phyloP scores from a whole-genome alignment of 1,139 yeast genomes.

The Blastobotrys indianensis region DNA sequence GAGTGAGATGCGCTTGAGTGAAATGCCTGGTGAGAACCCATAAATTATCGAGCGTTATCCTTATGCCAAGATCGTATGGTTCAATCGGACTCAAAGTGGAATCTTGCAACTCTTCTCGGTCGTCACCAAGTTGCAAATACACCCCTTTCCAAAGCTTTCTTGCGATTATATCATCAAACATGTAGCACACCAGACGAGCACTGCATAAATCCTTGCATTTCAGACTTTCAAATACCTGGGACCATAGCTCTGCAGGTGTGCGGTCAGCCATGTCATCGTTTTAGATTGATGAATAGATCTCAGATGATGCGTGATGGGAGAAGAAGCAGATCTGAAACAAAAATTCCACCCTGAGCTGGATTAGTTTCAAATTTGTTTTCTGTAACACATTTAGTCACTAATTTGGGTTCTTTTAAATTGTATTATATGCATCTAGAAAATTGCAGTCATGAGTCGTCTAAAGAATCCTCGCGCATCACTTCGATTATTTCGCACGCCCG shows the following conservation, averaged over 20 bases:
- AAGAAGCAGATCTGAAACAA: no score
- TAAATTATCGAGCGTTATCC: no score
- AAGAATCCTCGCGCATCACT: slow-evolving; percentile 22
- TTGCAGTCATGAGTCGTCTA: slow-evolving; percentile 18
- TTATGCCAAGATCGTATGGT: no score
- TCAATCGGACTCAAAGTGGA: no score
- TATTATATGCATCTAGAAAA: slow-evolving; percentile 14
- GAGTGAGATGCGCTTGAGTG: no score
- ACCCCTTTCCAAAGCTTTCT: slow-evolving; percentile 5
- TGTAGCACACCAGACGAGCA: background rate
- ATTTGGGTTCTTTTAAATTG: background rate
- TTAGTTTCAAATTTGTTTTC: no score
- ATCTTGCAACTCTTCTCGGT: background rate
- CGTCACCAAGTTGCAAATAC: slow-evolving; percentile 1
- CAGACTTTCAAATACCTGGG: slow-evolving; percentile 3
- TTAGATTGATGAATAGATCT: no score
- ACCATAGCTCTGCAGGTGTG: slow-evolving; percentile 7
- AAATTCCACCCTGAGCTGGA: no score
- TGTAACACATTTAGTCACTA: no score
- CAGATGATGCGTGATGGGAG: no score
- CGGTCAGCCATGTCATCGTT: background rate
- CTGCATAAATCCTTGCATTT: background rate
- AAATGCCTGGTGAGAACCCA: no score
- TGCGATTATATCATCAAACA: slow-evolving; percentile 1
- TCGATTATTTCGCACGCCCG: slow-evolving; percentile 15